Conservation (phyloP, 208 protist genomes). For the Leishmania arabica region DNA sequence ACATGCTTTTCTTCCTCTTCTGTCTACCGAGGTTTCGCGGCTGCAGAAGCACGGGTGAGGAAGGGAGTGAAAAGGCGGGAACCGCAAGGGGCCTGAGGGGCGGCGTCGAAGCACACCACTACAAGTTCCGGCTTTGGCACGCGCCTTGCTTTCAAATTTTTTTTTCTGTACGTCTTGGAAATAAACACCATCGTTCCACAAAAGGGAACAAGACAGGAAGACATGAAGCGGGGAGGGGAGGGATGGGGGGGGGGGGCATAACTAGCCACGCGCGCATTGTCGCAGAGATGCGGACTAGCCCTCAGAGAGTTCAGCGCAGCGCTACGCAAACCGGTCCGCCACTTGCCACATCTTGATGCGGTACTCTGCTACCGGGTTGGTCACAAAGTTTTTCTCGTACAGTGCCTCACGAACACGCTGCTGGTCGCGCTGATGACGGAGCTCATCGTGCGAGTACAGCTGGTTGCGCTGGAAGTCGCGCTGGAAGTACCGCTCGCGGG, state of each 20-base stretch:
- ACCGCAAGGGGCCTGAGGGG: not conserved
- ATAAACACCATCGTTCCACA: not conserved
- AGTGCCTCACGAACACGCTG: slow-evolving; percentile 86
- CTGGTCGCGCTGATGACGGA: slow-evolving; percentile 79
- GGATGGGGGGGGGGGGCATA: no score
- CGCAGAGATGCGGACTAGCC: no score
- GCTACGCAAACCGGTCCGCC: slow-evolving; percentile 78
- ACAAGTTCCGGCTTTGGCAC: not conserved
- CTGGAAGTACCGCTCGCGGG: slow-evolving; percentile 85
- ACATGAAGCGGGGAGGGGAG: not conserved
- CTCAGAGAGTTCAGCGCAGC: not conserved
- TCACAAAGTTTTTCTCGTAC: slow-evolving; percentile 89
- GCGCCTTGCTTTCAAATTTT: not conserved
- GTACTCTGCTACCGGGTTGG: slow-evolving; percentile 84
- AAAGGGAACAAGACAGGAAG: not conserved
- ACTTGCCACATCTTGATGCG: slow-evolving; percentile 91
- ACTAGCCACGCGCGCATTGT: not conserved
- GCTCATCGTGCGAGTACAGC: slow-evolving; percentile 81
- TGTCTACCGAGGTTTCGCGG: not conserved
- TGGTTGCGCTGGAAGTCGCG: slow-evolving; percentile 91
- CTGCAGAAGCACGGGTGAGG: not conserved
- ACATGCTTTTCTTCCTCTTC: not conserved
- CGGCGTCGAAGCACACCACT: not conserved
- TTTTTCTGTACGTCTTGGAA: not conserved
- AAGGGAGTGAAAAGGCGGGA: not conserved